These are phyloP conservation scores for Phytophthora kernoviae DNA, from an alignment of 352 stramenopile genomes.

Conservation along the genomic window DNA sequence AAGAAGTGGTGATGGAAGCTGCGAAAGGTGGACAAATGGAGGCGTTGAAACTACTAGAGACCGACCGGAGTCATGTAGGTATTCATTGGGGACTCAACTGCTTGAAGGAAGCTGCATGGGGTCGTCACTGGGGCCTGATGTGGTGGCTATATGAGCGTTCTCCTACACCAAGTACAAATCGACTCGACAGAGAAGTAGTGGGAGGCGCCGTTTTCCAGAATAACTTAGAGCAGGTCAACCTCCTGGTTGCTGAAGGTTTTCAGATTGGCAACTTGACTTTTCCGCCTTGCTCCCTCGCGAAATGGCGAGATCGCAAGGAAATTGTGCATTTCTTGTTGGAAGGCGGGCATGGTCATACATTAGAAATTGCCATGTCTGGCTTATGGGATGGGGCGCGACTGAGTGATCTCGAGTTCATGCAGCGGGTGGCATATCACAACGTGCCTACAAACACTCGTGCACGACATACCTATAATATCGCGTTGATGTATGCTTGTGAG, in stretches of 20 bases:
- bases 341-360: background rate
- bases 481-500: slow-evolving; percentile 1
- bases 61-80: background rate
- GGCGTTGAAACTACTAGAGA: slow-evolving; percentile 14
- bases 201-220: slow-evolving; percentile 15
- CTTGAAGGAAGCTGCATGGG: slow-evolving; percentile 3
- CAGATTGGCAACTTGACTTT: slow-evolving; percentile 3
- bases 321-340: slow-evolving; percentile 12
- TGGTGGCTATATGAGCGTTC: slow-evolving; percentile 8
- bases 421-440: slow-evolving; percentile 3
- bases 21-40: slow-evolving; percentile 7
- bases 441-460: background rate
- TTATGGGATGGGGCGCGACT: slow-evolving; percentile 8
- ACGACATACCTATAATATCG: background rate
- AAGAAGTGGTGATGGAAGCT: slow-evolving; percentile 16
- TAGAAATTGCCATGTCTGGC: slow-evolving; percentile 1
- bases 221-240: background rate
- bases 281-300: background rate
- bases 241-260: background rate
- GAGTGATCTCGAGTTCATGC: slow-evolving; percentile 14
- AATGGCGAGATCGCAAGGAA: slow-evolving; percentile 2
- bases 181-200: slow-evolving; percentile 1
- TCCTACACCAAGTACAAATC: background rate
- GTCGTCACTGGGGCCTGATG: slow-evolving; percentile 7
- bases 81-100: slow-evolving; percentile 2